Evolutionary conservation across 176 grass and related monocot species (phyloP), one percentile per base, ranked within the genome.

Genomic region (Alloteropsis semialata): DNA sequence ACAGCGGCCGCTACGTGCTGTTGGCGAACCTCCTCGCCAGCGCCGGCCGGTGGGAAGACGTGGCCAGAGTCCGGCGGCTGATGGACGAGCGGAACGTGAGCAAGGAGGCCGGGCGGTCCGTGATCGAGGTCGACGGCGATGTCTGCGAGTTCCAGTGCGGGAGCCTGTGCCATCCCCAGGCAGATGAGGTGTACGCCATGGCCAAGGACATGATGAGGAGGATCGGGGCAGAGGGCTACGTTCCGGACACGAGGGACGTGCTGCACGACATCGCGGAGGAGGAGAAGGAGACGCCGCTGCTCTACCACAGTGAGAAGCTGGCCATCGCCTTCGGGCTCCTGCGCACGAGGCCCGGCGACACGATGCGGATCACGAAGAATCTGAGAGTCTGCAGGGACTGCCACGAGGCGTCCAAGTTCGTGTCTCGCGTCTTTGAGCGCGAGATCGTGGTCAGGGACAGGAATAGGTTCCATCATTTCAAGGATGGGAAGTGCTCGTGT

Each of bases 301-400:
- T 92, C 33, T 82, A 92, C 59, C 94, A 97, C 72, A 97, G 94
- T 8, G 94, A 97, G 87, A 97, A 97, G 85, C 91, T 97, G 39
- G 94, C 94, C 1, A 90, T 97, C 14, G 89, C 94, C 41, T 97
- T 90, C 16, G 94, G 91, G 42, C 53, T 97, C 69, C 59, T 97
- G 80, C 82, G 85, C 56, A 90, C 81, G 0, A 80, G 59, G 54
- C 29, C 84, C 0, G 77, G 90, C 0, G 85, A 85, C 3, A 89
- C 88, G 1, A 73, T 92, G 49, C 87, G 87, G 22, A 83, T 97
- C 63, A 88, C 85, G 1, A 94, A 97, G 67, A 97, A 97, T 48
- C 44, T 94, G 87, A 81, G 89, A 6, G 87, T 97, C 1, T 97
- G 94, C 3, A 67, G 84, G 68, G 94, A 94, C 42, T 97, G 94